phyloP scores from a whole-genome alignment of 2,329 filamentous ascomycete genomes.

The Penicillium sp. region DNA sequence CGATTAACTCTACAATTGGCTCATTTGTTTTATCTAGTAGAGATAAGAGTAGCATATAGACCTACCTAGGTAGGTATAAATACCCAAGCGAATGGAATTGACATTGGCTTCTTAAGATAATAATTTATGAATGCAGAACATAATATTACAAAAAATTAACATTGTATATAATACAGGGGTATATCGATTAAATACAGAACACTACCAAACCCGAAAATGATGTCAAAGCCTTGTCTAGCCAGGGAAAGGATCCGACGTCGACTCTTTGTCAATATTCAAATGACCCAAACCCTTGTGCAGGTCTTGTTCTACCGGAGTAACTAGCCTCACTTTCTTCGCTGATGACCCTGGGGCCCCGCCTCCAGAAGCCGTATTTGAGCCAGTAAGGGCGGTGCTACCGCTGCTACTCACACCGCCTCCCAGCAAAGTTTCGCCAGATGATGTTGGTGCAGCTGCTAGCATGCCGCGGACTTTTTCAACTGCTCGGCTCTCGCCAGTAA shows the following conservation, averaged over 20 bases:
- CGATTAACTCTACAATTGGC: too few species aligned
- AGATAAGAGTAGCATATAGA: too few species aligned
- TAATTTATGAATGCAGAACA: not conserved
- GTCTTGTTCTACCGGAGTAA: constrained; percentile 42
- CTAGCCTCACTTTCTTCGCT: constrained; percentile 43
- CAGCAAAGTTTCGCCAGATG: constrained; percentile 14
- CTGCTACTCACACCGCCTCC: constrained; percentile 21
- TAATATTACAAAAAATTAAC: not conserved
- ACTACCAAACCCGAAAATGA: not conserved
- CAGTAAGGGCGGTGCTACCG: constrained; percentile 20
- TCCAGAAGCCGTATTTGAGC: constrained; percentile 19
- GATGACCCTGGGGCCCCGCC: constrained; percentile 36
- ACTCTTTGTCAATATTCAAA: constrained; percentile 16
- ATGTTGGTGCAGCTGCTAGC: constrained; percentile 25
- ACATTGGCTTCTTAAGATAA: too few species aligned
- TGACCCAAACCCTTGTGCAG: constrained; percentile 22
- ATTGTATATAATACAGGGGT: constrained; percentile 16
- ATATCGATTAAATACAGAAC: constrained; percentile 10
- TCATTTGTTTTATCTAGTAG: too few species aligned
- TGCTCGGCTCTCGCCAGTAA: constrained; percentile 42
- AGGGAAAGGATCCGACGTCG: constrained; percentile 15
- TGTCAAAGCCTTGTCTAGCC: constrained; percentile 2
- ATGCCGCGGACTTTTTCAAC: constrained; percentile 45
- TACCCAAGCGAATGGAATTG: too few species aligned
- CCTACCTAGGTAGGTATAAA: not conserved